A percentile compares a stretch with the other conserved stretches of the same genome.
These are phyloP conservation scores for Xylaria sp. DNA, from an alignment of 2,329 filamentous ascomycete genomes.

Conservation along the genomic window DNA sequence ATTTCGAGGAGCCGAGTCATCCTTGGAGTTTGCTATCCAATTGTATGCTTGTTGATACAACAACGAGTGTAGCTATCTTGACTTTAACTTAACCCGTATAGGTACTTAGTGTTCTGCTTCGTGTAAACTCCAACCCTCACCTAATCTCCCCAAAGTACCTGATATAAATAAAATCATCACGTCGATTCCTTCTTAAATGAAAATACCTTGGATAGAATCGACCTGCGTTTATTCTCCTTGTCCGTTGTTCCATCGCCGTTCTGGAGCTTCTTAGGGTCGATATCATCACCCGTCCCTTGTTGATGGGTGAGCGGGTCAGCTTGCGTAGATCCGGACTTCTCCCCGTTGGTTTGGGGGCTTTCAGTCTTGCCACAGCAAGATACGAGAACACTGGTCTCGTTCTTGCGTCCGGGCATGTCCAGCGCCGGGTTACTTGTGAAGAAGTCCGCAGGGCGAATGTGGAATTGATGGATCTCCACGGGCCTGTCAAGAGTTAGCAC, in stretches of 20 bases:
- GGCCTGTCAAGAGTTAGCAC: slow-evolving; percentile 50
- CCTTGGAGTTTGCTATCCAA: not conserved
- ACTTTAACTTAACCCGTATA: not conserved
- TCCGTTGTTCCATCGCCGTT: slow-evolving; percentile 28
- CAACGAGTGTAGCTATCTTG: not conserved
- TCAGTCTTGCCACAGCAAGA: slow-evolving; percentile 42
- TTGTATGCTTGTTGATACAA: not conserved
- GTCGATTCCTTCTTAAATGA: slow-evolving; percentile 42
- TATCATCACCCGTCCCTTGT: slow-evolving; percentile 47
- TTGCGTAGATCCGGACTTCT: slow-evolving; percentile 43
- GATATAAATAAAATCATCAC: not conserved
- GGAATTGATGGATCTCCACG: slow-evolving; percentile 59
- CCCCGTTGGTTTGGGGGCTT: slow-evolving; percentile 28
- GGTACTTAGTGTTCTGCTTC: not conserved
- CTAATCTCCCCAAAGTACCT: not conserved
- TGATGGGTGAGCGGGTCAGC: slow-evolving; percentile 47
- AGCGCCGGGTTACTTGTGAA: slow-evolving; percentile 59
- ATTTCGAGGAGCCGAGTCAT: not conserved
- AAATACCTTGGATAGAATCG: slow-evolving; percentile 40
- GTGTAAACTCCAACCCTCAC: not conserved
- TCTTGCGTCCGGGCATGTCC: slow-evolving; percentile 54
- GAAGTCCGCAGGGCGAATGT: slow-evolving; percentile 58
- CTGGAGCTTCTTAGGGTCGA: slow-evolving; percentile 40
- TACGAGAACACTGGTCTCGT: slow-evolving; percentile 55
- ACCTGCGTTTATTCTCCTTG: slow-evolving; percentile 40